phyloP scores from a whole-genome alignment of 83 land plant species.

The Diphasiastrum complanatum region DNA sequence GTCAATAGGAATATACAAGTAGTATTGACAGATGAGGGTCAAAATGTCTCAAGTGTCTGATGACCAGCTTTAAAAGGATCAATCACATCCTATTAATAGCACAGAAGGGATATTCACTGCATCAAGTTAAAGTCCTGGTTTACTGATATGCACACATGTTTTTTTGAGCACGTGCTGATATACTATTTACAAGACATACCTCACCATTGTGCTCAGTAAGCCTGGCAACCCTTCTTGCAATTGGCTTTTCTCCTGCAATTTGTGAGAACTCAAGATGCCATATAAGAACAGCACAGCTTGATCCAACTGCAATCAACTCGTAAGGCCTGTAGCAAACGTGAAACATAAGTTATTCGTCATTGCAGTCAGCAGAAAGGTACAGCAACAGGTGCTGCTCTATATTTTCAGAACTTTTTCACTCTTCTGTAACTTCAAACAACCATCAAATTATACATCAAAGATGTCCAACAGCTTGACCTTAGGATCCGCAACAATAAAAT shows the following conservation, averaged over 20 bases:
- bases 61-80: no score
- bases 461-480: no score
- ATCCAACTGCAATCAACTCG: constrained; percentile 38
- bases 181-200: neutral
- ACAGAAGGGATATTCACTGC: no score
- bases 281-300: constrained; percentile 28
- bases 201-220: constrained; percentile 20
- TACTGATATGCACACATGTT: no score
- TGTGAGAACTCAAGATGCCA: constrained; percentile 32
- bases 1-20: constrained; percentile 12
- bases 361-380: neutral
- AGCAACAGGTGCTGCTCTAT: no score
- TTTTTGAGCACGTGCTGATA: neutral
- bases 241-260: constrained; percentile 13
- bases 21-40: neutral
- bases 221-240: constrained; percentile 16
- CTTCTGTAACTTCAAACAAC: no score
- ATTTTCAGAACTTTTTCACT: no score
- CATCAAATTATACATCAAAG: no score
- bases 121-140: constrained; percentile 14
- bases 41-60: no score
- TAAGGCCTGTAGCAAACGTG: constrained; percentile 23
- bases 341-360: no score
- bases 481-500: no score
- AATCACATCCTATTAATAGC: no score